Base-by-base conservation (phyloP, 345 rosid genomes). In the Eucalyptus regnans region DNA sequence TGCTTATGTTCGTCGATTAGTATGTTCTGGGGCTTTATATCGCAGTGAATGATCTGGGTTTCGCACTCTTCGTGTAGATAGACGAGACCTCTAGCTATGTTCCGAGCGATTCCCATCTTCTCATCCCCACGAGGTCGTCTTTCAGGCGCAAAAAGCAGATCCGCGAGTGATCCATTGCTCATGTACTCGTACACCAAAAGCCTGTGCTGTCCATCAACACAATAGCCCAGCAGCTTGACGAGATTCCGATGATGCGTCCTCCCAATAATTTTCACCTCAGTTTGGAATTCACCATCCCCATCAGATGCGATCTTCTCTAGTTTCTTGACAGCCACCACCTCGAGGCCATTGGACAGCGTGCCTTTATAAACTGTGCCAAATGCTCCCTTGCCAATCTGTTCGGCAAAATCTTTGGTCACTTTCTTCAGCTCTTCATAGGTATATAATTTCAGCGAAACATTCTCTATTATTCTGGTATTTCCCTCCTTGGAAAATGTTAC, bases 181-280 rank as follows among this genome's bases (percentile, higher is more conserved):
- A 91, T 91, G 89, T 90, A 91, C 87, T 90, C 91, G 7, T 90
- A 91, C 22, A 92, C 91, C 88, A 91, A 86, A 41, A 90, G 90
- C 91, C 90, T 89, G 31, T 91, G 43, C 5, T 88, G 13, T 46
- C 86, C 90, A 16, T 91, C 89, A 23, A 58, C 23, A 88, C 90
- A 92, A 46, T 86, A 92, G 5, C 91, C 91, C 0, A 91, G 86
- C 54, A 92, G 60, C 23, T 80, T 71, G 11, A 91, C 91, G 17
- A 92, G 54, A 80, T 90, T 90, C 62, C 66, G 50, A 16, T 92
- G 94, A 66, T 90, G 91, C 9, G 92, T 90, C 88, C 88, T 91
- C 15, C 90, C 92, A 46, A 91, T 91, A 7, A 81, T 88, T n/a
- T 88, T 54, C 49, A 91, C 50, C 87, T 91, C 91, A 3, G 79